Conservation (phyloP, 371 early-diverging fungal genomes). For the Rhizopus arrhizus region DNA sequence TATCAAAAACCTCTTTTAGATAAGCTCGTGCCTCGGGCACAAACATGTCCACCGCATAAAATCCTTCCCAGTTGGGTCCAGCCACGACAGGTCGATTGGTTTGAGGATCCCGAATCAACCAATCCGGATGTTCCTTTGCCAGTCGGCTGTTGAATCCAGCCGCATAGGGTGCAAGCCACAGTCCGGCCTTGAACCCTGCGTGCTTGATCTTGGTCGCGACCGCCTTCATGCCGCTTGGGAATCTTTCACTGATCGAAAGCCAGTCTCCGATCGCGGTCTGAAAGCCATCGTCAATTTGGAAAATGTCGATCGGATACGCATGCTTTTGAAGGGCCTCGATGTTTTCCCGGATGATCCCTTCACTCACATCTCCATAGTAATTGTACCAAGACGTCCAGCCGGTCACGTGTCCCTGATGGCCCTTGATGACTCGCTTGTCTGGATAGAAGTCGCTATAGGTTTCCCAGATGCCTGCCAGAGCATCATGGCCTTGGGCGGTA, state of each 20-base stretch:
- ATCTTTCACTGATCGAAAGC: conserved; percentile 54
- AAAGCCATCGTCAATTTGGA: conserved; percentile 67
- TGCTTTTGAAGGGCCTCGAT: conserved; percentile 40
- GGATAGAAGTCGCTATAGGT: conserved; percentile 44
- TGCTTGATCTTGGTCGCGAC: conserved; percentile 43
- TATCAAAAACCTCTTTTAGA: conserved; percentile 54
- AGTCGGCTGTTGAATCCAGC: conserved; percentile 51
- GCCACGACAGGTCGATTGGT: conserved; percentile 40
- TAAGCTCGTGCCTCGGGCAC: conserved; percentile 48
- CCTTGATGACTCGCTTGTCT: conserved; percentile 36
- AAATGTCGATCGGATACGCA: conserved; percentile 57
- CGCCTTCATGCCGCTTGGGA: conserved; percentile 54
- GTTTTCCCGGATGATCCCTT: conserved; percentile 51
- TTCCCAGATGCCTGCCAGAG: conserved; percentile 53
- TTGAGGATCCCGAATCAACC: conserved; percentile 49
- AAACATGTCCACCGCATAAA: conserved; percentile 60
- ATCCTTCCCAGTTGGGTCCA: conserved; percentile 56
- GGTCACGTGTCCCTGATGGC: conserved; percentile 43
- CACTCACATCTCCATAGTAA: conserved; percentile 61
- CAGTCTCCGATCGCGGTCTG: conserved; percentile 64
- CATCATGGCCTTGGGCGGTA: conserved; percentile 36
- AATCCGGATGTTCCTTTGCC: conserved; percentile 57
- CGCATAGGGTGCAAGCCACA: conserved; percentile 67
- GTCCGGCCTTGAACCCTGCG: conserved; percentile 54
- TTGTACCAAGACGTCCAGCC: conserved; percentile 69